Evolutionary conservation across 805 yeast genomes (phyloP).

Genomic region (Wickerhamomyces hampshirensis): DNA sequence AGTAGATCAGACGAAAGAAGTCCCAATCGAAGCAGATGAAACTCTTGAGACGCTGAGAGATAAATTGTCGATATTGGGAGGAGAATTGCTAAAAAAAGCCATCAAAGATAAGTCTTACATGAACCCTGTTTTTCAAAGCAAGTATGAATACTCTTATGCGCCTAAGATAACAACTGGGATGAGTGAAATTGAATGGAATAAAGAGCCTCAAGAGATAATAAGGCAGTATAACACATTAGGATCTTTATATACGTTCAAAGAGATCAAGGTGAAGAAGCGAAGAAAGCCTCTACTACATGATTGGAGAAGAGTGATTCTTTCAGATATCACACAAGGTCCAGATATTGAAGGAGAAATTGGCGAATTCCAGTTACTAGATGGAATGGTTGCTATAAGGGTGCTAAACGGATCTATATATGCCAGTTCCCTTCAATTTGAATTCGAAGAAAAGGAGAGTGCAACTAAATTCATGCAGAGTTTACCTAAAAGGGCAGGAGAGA

Average conservation of each 20-base stretch:
- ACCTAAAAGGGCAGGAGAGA: conserved; percentile 42
- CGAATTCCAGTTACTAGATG: conserved; percentile 24
- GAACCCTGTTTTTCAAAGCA: conserved; percentile 17
- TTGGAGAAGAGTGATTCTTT: conserved; percentile 44
- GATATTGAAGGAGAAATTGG: conserved; percentile 21
- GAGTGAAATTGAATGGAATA: conserved; percentile 44
- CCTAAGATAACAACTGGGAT: conserved; percentile 41
- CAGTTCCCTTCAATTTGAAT: conserved; percentile 47
- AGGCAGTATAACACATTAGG: conserved; percentile 52
- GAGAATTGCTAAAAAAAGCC: conserved; percentile 45
- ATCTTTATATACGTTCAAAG: conserved; percentile 43
- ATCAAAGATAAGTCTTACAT: conserved; percentile 31
- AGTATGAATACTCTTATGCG: conserved; percentile 47
- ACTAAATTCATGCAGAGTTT: conserved; percentile 38
- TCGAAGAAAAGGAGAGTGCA: conserved; percentile 43
- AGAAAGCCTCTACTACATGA: conserved; percentile 24
- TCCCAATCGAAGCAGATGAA: conserved; percentile 38
- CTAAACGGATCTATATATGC: conserved; percentile 37
- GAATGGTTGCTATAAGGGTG: conserved; percentile 37
- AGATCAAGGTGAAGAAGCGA: conserved; percentile 31
- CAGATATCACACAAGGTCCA: conserved; percentile 27
- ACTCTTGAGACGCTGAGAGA: conserved; percentile 41
- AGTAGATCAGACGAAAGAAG: conserved; percentile 48
- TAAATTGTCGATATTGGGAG: conserved; percentile 58
- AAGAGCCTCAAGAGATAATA: conserved; percentile 32